Base-by-base conservation (phyloP, 208 protist genomes). In the Leishmania mexicana region DNA sequence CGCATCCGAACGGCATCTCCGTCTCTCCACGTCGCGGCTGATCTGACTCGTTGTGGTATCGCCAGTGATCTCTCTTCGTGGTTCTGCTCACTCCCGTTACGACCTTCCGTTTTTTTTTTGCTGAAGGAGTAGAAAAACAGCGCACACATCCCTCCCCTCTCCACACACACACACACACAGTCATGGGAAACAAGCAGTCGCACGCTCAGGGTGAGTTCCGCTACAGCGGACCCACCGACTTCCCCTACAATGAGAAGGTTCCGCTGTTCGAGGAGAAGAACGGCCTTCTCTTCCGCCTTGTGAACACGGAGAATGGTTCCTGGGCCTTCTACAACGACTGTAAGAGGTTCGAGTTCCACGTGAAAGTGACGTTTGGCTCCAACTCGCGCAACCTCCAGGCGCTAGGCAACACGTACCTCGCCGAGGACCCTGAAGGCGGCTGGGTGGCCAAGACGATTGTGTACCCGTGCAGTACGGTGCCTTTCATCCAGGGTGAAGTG, bases 271-370 rank as follows among this genome's bases (percentile, higher is more conserved):
- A 94, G 75, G 80, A 93, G 81, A 78, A 85, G 75, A 94, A 94
- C 67, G 91, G 93, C 40, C 88, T 96, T 2, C 89, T 95, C 80
- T 96, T 95, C 83, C 91, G 91, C 60, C 83, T 96, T 28, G 87
- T 92, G 40, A 89, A 94, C 87, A 83, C 62, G n/a, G 45, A 74
- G 31, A 76, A 78, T 8, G 80, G 85, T 60, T 71, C 77, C 62
- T 96, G 93, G 90, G 91, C 88, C 35, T 95, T 89, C 88, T 96
- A 96, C 86, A 96, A 93, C 83, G 93, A 96, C 83, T 90, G 89
- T 49, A 90, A 84, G 81, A 83, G 86, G 62, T 93, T 90, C 79
- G 90, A 96, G 64, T 92, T 96, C 74, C 86, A 94, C 82, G 80
- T 96, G 54, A 92, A 81, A 31, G 88, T 93, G 28, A 86, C 75